Conservation (phyloP, 2,329 filamentous ascomycete species). For the Microsporum ferrugineum region DNA sequence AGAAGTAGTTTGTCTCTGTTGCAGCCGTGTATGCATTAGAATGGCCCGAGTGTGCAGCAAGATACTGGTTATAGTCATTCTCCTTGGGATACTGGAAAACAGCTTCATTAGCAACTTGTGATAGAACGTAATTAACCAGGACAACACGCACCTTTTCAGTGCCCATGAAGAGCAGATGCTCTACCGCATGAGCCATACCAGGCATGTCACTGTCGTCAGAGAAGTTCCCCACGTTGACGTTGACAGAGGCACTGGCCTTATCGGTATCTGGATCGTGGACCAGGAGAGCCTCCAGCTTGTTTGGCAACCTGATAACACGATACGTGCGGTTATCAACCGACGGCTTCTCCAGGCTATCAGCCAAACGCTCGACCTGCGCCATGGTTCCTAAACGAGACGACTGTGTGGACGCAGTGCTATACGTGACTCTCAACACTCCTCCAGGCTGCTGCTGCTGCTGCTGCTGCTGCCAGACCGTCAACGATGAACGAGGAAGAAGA, state of each 20-base stretch:
- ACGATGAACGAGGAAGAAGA: background rate
- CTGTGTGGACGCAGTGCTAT: background rate
- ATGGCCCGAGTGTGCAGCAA: slow-evolving; percentile 77
- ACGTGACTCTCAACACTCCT: background rate
- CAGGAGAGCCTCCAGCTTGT: slow-evolving; percentile 79
- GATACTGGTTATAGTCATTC: slow-evolving; percentile 90
- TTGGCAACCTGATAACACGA: slow-evolving; percentile 70
- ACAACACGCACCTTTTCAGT: slow-evolving; percentile 62
- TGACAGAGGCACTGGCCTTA: slow-evolving; percentile 89
- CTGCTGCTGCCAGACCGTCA: background rate
- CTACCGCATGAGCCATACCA: slow-evolving; percentile 89
- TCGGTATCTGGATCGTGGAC: slow-evolving; percentile 93
- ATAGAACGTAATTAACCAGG: background rate
- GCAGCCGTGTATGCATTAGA: slow-evolving; percentile 92
- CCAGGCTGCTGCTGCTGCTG: background rate
- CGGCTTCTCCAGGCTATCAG: slow-evolving; percentile 69
- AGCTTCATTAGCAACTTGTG: background rate
- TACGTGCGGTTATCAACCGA: slow-evolving; percentile 78
- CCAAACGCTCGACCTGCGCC: slow-evolving; percentile 38
- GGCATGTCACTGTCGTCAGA: slow-evolving; percentile 84
- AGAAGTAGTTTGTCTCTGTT: slow-evolving; percentile 95
- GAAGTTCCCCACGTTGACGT: slow-evolving; percentile 93
- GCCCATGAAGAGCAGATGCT: slow-evolving; percentile 96
- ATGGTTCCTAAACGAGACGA: slow-evolving; percentile 14
- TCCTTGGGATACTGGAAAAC: slow-evolving; percentile 71